Evolutionary conservation across 192 early-diverging fungal genomes (phyloP).

Genomic region (Mortierella hygrophila): DNA sequence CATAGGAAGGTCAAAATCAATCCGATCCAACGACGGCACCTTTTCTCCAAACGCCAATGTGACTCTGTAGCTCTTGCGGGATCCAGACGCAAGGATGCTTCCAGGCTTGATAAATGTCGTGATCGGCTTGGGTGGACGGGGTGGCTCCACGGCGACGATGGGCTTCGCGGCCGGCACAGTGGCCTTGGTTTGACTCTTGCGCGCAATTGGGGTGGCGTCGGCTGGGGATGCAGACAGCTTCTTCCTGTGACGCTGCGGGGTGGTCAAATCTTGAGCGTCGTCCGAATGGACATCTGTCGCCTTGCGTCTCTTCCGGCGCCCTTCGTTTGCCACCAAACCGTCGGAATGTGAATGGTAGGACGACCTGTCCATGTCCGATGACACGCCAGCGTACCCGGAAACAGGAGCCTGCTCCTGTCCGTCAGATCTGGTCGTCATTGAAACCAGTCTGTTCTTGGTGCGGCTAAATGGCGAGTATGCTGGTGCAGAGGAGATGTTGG

Average conservation of each 20-base stretch:
- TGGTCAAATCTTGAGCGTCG: neutral
- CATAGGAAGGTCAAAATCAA: slow-evolving; percentile 57
- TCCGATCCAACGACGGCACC: slow-evolving; percentile 31
- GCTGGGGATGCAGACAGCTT: slow-evolving; percentile 1
- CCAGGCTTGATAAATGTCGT: slow-evolving; percentile 56
- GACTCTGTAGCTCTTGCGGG: slow-evolving; percentile 54
- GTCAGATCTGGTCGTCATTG: neutral
- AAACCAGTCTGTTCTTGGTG: slow-evolving; percentile 28
- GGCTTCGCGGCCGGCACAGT: neutral
- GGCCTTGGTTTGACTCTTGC: neutral
- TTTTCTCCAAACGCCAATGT: slow-evolving; percentile 61
- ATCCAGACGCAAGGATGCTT: slow-evolving; percentile 44
- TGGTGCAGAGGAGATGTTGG: slow-evolving; percentile 10
- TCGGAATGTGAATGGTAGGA: slow-evolving; percentile 2
- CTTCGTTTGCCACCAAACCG: neutral
- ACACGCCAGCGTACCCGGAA: neutral
- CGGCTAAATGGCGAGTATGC: slow-evolving; percentile 38
- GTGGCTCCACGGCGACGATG: neutral
- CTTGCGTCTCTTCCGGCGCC: slow-evolving; percentile 25
- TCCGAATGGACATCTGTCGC: neutral
- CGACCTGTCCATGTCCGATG: slow-evolving; percentile 21
- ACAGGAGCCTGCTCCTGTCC: neutral
- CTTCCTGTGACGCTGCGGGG: neutral
- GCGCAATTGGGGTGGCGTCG: neutral
- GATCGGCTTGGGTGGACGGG: slow-evolving; percentile 37